Evolutionary conservation across 2,329 filamentous ascomycete species (phyloP).

Genomic region (Pseudocercospora ulei): DNA sequence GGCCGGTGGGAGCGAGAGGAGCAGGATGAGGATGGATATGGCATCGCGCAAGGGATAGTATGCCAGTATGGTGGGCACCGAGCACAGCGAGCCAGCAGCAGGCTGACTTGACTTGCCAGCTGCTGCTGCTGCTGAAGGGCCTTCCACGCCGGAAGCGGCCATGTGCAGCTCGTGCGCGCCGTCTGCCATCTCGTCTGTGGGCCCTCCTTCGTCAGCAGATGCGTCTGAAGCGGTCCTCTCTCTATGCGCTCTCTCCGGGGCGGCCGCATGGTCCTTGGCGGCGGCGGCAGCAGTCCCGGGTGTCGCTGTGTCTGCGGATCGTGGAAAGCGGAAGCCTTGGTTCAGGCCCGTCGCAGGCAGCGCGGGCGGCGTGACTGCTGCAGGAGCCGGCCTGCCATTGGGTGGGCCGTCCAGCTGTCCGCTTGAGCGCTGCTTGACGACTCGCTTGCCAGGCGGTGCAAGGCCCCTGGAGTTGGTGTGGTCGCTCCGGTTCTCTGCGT

Average conservation of each 20-base stretch:
- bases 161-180: slow-evolving; percentile 28
- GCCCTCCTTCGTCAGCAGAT: slow-evolving; percentile 36
- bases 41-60: slow-evolving; percentile 89
- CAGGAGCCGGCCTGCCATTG: slow-evolving; percentile 34
- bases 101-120: slow-evolving; percentile 49
- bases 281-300: slow-evolving; percentile 15
- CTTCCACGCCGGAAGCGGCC: slow-evolving; percentile 21
- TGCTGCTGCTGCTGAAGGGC: slow-evolving; percentile 17
- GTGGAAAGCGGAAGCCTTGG: slow-evolving; percentile 33
- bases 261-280: slow-evolving; percentile 25
- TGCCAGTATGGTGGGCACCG: slow-evolving; percentile 75
- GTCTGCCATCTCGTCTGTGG: slow-evolving; percentile 29
- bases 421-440: slow-evolving; percentile 44
- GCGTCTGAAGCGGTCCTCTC: slow-evolving; percentile 38
- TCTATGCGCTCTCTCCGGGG: slow-evolving; percentile 28
- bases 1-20: slow-evolving; percentile 83
- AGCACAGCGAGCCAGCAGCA: slow-evolving; percentile 61
- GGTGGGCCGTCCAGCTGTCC: slow-evolving; percentile 38
- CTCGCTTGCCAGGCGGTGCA: slow-evolving; percentile 65
- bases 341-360: slow-evolving; percentile 36
- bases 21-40: slow-evolving; percentile 88
- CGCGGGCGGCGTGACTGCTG: slow-evolving; percentile 35
- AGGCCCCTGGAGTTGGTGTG: slow-evolving; percentile 76
- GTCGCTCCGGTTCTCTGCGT: slow-evolving; percentile 42
- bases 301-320: slow-evolving; percentile 25